These are phyloP conservation scores for Tricholoma sp. DNA, from an alignment of 768 basidiomycete species.

Conservation along the genomic window DNA sequence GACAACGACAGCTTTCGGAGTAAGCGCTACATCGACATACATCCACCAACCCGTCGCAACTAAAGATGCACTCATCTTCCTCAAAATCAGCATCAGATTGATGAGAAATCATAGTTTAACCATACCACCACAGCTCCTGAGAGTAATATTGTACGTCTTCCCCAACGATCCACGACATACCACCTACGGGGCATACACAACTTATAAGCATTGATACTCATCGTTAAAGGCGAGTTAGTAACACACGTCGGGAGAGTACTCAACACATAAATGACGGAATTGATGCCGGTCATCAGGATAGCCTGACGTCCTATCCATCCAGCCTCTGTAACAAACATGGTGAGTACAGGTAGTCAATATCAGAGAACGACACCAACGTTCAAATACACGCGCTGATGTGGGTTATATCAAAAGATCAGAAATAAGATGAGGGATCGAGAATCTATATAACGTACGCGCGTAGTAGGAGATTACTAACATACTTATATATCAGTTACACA, in stretches of 20 bases:
- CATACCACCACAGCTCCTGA: constrained; percentile 67
- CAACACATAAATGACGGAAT: constrained; percentile 64
- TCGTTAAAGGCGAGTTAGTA: constrained; percentile 1
- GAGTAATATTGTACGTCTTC: constrained; percentile 73
- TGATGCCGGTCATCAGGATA: constrained; percentile 86
- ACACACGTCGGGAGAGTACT: constrained; percentile 69
- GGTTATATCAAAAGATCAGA: not conserved
- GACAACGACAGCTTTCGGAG: constrained; percentile 80
- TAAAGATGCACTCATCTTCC: constrained; percentile 77
- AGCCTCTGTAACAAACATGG: constrained; percentile 45
- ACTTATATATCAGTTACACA: constrained; percentile 2
- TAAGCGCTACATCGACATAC: constrained; percentile 81
- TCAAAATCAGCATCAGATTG: not conserved
- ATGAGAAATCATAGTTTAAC: not conserved
- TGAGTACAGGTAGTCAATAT: not conserved
- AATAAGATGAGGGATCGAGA: not conserved
- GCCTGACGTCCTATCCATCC: constrained; percentile 87
- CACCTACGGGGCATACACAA: constrained; percentile 44
- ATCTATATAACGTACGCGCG: constrained; percentile 57
- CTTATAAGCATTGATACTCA: not conserved
- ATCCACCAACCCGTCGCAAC: constrained; percentile 89
- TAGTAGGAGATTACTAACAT: constrained; percentile 87
- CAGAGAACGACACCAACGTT: constrained; percentile 46
- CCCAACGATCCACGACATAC: constrained; percentile 82
- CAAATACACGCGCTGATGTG: constrained; percentile 78